These are phyloP conservation scores for Dillenia turbinata DNA, from an alignment of 164 flowering plant genomes.

Conservation along the genomic window DNA sequence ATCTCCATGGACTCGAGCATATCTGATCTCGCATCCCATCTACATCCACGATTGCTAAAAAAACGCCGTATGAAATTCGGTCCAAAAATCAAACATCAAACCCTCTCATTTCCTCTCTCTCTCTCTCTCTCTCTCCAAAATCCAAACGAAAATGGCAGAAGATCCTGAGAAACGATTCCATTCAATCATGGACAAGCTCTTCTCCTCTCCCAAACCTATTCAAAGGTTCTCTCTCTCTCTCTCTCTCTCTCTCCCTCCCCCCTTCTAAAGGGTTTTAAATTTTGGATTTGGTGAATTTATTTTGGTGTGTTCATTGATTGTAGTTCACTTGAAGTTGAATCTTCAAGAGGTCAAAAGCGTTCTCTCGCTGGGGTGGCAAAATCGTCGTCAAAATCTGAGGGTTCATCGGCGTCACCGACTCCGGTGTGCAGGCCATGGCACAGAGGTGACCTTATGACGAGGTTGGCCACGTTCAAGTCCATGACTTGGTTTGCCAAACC, in stretches of 20 bases:
- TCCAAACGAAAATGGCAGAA: slow-evolving; percentile 29
- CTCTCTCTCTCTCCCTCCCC: not conserved
- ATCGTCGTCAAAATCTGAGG: slow-evolving; percentile 19
- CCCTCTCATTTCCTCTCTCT: too few species aligned
- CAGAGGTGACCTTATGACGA: slow-evolving; percentile 68
- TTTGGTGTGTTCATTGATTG: slow-evolving; percentile 1
- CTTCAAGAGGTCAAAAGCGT: slow-evolving; percentile 45
- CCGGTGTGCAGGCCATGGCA: slow-evolving; percentile 90
- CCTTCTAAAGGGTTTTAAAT: not conserved
- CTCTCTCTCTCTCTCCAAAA: too few species aligned
- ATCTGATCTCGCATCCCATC: too few species aligned
- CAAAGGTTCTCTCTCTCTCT: not conserved
- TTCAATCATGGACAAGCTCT: slow-evolving; percentile 72
- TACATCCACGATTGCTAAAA: too few species aligned
- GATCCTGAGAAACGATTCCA: slow-evolving; percentile 64
- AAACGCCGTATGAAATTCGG: too few species aligned
- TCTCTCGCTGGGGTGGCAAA: slow-evolving; percentile 16
- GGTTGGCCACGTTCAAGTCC: slow-evolving; percentile 86
- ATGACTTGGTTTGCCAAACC: slow-evolving; percentile 99
- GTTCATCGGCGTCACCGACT: slow-evolving; percentile 24
- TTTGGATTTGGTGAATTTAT: not conserved
- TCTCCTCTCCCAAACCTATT: slow-evolving; percentile 32
- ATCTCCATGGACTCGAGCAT: too few species aligned
- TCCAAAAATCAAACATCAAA: too few species aligned
- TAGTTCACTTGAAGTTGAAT: slow-evolving; percentile 29